A percentile compares a stretch with the other conserved stretches of the same genome.
Conservation (phyloP, 2,329 filamentous ascomycete genomes). For the Bretziella fagacearum region DNA sequence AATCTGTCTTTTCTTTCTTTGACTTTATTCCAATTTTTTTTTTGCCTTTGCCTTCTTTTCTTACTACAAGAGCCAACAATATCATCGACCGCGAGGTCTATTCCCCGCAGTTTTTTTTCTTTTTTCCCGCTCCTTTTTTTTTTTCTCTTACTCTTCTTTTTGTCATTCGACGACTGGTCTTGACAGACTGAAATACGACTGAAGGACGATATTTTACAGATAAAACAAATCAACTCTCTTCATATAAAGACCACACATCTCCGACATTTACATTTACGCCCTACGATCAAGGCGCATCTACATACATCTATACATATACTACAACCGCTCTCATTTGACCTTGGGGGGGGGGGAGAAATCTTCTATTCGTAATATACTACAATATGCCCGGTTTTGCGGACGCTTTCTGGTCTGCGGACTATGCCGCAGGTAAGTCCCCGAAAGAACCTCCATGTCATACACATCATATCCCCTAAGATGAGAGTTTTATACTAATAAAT, state of each 20-base stretch:
- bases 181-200: not conserved
- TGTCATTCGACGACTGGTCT: conserved; percentile 1
- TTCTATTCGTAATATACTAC: conserved; percentile 19
- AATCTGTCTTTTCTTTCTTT: not conserved
- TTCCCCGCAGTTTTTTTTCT: not conserved
- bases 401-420: conserved; percentile 96
- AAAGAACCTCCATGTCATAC: not conserved
- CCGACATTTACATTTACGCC: no score
- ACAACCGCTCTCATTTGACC: not conserved
- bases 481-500: not conserved
- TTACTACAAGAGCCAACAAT: not conserved
- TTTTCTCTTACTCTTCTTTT: conserved; percentile 3
- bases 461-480: not conserved
- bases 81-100: not conserved
- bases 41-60: not conserved
- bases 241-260: no score
- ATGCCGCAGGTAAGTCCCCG: conserved; percentile 71
- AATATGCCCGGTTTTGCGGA: conserved; percentile 76
- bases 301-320: no score
- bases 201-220: no score
- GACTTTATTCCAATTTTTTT: not conserved
- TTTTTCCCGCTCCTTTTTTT: conserved; percentile 1
- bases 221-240: no score
- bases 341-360: no score
- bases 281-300: no score